A percentile compares a stretch with the other conserved stretches of the same genome.
These are phyloP conservation scores for Poa annua DNA, from an alignment of 176 grass and related monocot genomes.

Conservation along the genomic window DNA sequence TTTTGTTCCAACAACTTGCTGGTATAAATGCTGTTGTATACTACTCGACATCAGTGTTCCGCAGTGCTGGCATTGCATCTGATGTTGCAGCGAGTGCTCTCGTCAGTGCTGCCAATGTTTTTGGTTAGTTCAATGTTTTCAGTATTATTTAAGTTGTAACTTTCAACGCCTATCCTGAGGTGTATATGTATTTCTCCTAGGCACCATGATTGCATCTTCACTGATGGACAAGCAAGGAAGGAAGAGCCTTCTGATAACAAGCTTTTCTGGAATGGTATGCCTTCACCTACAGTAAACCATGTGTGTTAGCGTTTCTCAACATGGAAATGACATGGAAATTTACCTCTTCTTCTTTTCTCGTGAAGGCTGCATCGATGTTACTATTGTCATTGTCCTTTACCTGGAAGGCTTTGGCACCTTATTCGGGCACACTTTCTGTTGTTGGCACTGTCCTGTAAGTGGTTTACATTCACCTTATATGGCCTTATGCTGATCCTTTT, in stretches of 20 bases:
- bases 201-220: constrained; percentile 91
- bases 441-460: constrained; percentile 93
- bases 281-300: constrained; percentile 23
- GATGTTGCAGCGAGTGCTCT: constrained; percentile 99
- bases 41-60: constrained; percentile 98
- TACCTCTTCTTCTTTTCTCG: constrained; percentile 12
- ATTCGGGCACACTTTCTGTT: constrained; percentile 91
- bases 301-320: constrained; percentile 15
- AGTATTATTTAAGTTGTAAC: constrained; percentile 26
- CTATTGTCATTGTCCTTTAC: constrained; percentile 85
- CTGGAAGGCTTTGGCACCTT: constrained; percentile 89
- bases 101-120: constrained; percentile 97
- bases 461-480: constrained; percentile 20
- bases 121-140: constrained; percentile 64
- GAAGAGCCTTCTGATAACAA: constrained; percentile 96
- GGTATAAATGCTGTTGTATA: constrained; percentile 99
- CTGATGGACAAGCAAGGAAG: constrained; percentile 97
- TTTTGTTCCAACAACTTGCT: constrained; percentile 97
- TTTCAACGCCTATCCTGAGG: constrained; percentile 33
- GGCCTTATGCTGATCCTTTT: background rate
- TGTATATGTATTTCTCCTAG: constrained; percentile 46
- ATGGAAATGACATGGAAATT: constrained; percentile 11
- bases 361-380: constrained; percentile 91
- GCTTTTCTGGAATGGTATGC: constrained; percentile 96
- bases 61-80: constrained; percentile 90